Conservation (phyloP, 1,284 basidiomycete species). For the Apiotrichum gracile region DNA sequence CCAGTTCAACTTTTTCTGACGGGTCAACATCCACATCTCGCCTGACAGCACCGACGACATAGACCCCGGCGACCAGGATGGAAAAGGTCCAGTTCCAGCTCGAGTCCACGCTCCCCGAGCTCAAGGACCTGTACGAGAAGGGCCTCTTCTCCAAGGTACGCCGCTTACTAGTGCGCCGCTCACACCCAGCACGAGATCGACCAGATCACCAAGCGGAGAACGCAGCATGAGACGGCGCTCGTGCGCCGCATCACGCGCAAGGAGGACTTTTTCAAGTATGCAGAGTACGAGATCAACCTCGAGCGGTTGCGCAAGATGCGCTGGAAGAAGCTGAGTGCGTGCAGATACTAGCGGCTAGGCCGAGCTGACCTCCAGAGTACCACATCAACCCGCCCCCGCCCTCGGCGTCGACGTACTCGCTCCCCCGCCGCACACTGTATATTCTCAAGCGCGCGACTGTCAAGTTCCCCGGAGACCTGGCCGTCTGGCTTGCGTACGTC, state of each 20-base stretch:
- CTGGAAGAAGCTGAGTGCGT: constrained; percentile 60
- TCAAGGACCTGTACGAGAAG: constrained; percentile 86
- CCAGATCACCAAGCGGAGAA: constrained; percentile 78
- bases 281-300: constrained; percentile 83
- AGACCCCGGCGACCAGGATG: constrained; percentile 52
- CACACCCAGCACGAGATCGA: constrained; percentile 58
- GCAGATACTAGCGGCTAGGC: not conserved
- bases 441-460: constrained; percentile 85
- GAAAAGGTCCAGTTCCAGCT: constrained; percentile 92
- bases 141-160: constrained; percentile 74
- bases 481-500: constrained; percentile 83
- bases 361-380: constrained; percentile 22
- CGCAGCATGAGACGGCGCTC: constrained; percentile 74
- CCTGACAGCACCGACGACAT: not conserved
- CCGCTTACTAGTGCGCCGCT: not conserved
- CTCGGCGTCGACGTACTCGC: constrained; percentile 72
- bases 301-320: constrained; percentile 74
- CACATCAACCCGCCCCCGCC: constrained; percentile 50
- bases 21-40: not conserved
- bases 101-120: constrained; percentile 93
- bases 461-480: constrained; percentile 82
- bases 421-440: constrained; percentile 74
- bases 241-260: constrained; percentile 77
- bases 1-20: not conserved
- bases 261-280: constrained; percentile 84